Conservation (phyloP, 768 basidiomycete genomes). For the Paxillus rubicundulus region DNA sequence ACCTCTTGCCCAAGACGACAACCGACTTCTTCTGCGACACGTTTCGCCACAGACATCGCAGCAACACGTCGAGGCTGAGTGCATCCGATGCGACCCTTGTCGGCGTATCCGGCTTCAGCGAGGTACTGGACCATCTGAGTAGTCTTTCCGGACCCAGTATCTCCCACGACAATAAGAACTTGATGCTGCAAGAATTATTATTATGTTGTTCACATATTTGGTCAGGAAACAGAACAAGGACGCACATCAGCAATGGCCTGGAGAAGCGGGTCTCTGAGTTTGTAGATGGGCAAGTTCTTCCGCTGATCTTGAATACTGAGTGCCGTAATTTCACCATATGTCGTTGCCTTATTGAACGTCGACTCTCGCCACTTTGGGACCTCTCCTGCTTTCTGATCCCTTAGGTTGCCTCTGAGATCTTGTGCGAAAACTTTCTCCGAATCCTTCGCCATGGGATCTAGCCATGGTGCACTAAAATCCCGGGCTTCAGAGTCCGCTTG, state of each 20-base stretch:
- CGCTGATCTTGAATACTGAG: constrained; percentile 94
- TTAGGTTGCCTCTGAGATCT: constrained; percentile 78
- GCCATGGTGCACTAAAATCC: constrained; percentile 95
- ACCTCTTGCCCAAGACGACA: constrained; percentile 97
- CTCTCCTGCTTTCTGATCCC: constrained; percentile 80
- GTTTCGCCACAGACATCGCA: constrained; percentile 98
- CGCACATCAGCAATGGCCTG: constrained; percentile 87
- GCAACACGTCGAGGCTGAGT: constrained; percentile 99
- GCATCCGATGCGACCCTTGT: constrained; percentile 89
- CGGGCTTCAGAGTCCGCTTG: constrained; percentile 90
- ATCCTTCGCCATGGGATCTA: constrained; percentile 95
- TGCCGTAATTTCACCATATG: constrained; percentile 89
- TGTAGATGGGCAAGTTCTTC: constrained; percentile 89
- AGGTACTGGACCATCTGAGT: constrained; percentile 99
- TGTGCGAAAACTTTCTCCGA: constrained; percentile 89
- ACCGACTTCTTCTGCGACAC: constrained; percentile 97
- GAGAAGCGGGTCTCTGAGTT: constrained; percentile 85
- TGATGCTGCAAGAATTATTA: constrained; percentile 50
- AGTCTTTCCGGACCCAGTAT: constrained; percentile 98
- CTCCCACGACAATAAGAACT: constrained; percentile 96
- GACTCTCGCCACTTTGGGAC: constrained; percentile 89
- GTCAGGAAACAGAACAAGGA: constrained; percentile 14
- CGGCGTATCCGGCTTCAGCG: constrained; percentile 91
- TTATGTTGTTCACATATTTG: not conserved
- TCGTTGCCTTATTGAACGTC: constrained; percentile 92